Evolutionary conservation across 2,329 filamentous ascomycete genomes (phyloP).

Genomic region (Scedosporium apiospermum): DNA sequence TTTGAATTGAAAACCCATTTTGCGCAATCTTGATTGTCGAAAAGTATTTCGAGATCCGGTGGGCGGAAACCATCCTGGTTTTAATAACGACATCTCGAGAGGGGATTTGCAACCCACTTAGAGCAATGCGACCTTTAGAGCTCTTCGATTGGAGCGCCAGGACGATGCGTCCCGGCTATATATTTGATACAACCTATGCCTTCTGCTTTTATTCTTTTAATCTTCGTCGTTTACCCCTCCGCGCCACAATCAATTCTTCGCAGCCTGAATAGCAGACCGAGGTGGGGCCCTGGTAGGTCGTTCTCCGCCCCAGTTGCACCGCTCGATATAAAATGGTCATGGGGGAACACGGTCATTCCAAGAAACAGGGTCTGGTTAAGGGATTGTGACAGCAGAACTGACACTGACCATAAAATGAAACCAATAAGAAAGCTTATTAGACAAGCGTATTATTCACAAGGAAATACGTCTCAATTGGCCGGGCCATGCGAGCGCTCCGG

Average conservation of each 20-base stretch:
- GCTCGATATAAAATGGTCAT: too few relatives aligned
- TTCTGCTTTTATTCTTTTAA: background rate
- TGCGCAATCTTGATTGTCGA: background rate
- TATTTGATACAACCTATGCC: background rate
- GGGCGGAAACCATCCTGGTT: background rate
- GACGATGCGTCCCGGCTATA: background rate
- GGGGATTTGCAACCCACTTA: background rate
- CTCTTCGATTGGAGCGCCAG: background rate
- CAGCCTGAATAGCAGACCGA: background rate
- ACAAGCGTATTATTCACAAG: too few relatives aligned
- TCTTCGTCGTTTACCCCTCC: background rate
- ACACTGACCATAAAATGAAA: too few relatives aligned
- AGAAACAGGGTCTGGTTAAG: too few relatives aligned
- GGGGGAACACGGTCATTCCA: too few relatives aligned
- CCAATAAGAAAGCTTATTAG: too few relatives aligned
- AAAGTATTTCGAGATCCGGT: too few relatives aligned
- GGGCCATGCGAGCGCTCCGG: too few relatives aligned
- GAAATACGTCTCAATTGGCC: too few relatives aligned
- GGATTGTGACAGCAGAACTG: too few relatives aligned
- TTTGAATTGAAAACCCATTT: background rate
- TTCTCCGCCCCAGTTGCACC: too few relatives aligned
- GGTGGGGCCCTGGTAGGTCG: background rate
- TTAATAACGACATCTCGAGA: background rate
- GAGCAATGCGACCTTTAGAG: background rate
- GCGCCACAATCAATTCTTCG: background rate